Evolutionary conservation across 2,329 filamentous ascomycete genomes (phyloP).

Genomic region (Colletotrichum sp.): DNA sequence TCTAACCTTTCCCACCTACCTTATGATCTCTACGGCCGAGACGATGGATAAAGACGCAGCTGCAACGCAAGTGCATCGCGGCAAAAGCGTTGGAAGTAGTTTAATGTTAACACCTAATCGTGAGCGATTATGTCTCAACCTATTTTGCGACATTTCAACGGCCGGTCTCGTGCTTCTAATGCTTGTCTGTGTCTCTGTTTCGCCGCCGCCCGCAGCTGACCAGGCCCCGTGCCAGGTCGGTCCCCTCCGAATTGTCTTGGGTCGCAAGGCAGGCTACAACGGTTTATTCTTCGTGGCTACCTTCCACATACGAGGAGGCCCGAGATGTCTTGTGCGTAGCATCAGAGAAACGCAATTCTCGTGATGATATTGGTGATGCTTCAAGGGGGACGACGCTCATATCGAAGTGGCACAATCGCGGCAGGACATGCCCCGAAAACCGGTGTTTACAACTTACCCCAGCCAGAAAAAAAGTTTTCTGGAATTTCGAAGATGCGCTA

Average conservation of each 20-base stretch:
- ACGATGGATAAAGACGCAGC: neutral
- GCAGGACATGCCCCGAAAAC: neutral
- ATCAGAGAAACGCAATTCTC: neutral
- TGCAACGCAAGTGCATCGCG: neutral
- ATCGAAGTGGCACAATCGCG: neutral
- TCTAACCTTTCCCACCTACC: neutral
- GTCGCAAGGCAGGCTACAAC: neutral
- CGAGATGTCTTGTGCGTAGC: neutral
- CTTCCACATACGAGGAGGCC: neutral
- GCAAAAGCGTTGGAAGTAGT: neutral
- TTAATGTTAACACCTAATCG: constrained; percentile 14
- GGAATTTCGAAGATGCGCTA: neutral
- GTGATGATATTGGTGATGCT: neutral
- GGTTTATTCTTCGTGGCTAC: neutral
- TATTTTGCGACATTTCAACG: constrained; percentile 16
- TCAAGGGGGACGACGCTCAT: neutral
- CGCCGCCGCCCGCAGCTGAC: neutral
- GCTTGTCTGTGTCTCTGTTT: constrained; percentile 1
- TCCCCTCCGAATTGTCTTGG: neutral
- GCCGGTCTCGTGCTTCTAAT: neutral
- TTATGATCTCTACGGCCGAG: constrained; percentile 4
- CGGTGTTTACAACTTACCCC: neutral
- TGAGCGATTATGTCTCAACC: constrained; percentile 8
- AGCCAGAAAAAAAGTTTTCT: neutral
- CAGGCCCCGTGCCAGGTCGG: neutral